A percentile compares a stretch with the other conserved stretches of the same genome.
These are phyloP conservation scores for Lentinula guzmanii DNA, from an alignment of 768 basidiomycete species.

Conservation along the genomic window DNA sequence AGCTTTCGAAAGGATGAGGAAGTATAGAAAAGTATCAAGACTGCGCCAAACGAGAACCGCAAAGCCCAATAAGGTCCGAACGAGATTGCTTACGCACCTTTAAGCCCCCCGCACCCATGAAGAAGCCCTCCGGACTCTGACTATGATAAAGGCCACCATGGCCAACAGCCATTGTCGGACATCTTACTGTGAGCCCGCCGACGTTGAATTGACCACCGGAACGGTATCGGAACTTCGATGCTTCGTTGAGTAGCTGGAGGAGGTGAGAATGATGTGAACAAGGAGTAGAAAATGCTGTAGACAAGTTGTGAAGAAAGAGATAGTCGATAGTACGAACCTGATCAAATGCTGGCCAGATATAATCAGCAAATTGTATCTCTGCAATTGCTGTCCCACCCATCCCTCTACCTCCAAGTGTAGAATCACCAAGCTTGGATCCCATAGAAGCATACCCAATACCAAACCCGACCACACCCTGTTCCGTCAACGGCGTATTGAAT, in stretches of 20 bases:
- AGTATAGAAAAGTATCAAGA: neutral
- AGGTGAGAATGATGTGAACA: neutral
- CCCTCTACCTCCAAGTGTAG: neutral
- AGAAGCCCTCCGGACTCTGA: conserved; percentile 93
- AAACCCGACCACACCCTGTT: conserved; percentile 93
- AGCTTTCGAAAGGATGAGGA: too few relatives aligned
- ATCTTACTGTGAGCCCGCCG: conserved; percentile 77
- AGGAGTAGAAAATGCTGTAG: neutral
- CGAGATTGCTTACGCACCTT: conserved; percentile 48
- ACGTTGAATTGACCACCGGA: conserved; percentile 80
- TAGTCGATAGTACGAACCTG: conserved; percentile 42
- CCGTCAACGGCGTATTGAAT: conserved; percentile 91
- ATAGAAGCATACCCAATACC: conserved; percentile 88
- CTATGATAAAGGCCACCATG: conserved; percentile 94
- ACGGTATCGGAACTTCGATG: conserved; percentile 88
- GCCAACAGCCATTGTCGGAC: conserved; percentile 88
- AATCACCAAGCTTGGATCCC: conserved; percentile 34
- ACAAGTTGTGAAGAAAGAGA: neutral
- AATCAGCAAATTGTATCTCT: conserved; percentile 88
- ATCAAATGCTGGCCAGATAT: conserved; percentile 93
- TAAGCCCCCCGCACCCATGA: conserved; percentile 83
- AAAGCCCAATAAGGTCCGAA: neutral
- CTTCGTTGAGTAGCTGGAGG: conserved; percentile 74
- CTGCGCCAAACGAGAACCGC: neutral
- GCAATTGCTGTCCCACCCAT: conserved; percentile 61